phyloP scores from a whole-genome alignment of 2,329 filamentous ascomycete species.

The Ophiostoma himal-ulmi region DNA sequence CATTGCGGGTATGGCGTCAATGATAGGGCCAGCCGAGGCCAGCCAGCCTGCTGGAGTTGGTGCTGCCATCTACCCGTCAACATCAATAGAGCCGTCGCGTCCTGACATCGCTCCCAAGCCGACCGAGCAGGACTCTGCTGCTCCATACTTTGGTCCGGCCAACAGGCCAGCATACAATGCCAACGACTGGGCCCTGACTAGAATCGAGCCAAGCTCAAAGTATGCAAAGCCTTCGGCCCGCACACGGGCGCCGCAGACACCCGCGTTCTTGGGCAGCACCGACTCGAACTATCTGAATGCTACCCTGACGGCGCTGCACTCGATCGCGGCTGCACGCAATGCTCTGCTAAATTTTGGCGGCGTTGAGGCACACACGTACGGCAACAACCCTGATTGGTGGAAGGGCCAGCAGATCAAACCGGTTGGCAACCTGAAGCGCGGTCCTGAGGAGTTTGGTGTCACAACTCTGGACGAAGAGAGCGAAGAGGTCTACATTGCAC shows the following conservation, averaged over 20 bases:
- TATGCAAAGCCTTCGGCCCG: constrained; percentile 42
- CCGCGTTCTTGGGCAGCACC: constrained; percentile 46
- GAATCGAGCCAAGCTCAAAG: constrained; percentile 32
- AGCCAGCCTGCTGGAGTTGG: neutral
- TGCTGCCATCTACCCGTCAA: neutral
- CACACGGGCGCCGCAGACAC: constrained; percentile 39
- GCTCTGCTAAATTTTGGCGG: constrained; percentile 43
- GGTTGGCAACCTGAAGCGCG: neutral
- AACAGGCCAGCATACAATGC: constrained; percentile 51
- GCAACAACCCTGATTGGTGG: constrained; percentile 57
- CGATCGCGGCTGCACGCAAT: constrained; percentile 55
- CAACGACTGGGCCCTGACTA: constrained; percentile 55
- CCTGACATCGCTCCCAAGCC: neutral
- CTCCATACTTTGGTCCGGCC: constrained; percentile 55
- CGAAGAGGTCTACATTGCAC: neutral
- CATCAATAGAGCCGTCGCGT: neutral
- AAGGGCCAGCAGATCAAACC: constrained; percentile 38
- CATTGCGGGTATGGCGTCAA: constrained; percentile 30
- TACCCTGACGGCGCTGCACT: constrained; percentile 53
- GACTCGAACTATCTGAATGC: constrained; percentile 31
- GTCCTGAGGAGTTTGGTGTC: neutral
- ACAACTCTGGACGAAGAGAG: neutral
- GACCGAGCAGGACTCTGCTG: constrained; percentile 25
- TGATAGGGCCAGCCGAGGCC: neutral
- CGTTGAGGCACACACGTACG: constrained; percentile 43